Conservation (phyloP, 2,329 filamentous ascomycete species). For the Podosphaera aphanis region DNA sequence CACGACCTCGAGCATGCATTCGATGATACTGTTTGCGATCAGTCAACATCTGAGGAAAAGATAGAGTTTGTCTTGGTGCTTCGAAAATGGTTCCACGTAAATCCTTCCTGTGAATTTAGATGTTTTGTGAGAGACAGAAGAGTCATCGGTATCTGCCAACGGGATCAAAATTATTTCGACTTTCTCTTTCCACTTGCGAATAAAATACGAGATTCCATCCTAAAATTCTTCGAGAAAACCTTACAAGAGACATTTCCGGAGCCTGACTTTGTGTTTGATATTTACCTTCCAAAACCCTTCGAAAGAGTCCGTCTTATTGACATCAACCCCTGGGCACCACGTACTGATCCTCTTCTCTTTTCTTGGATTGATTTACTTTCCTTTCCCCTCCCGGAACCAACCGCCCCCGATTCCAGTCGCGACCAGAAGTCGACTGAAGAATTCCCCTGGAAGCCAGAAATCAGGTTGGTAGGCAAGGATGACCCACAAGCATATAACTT, state of each 20-base stretch:
- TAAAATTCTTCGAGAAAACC: slow-evolving; percentile 52
- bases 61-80: slow-evolving; percentile 41
- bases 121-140: slow-evolving; percentile 74
- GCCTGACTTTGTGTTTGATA: slow-evolving; percentile 66
- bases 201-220: slow-evolving; percentile 43
- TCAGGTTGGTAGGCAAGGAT: slow-evolving; percentile 59
- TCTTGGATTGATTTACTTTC: slow-evolving; percentile 71
- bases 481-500: slow-evolving; percentile 82
- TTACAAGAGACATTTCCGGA: slow-evolving; percentile 64
- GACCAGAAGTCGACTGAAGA: slow-evolving; percentile 22
- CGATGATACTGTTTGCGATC: slow-evolving; percentile 35
- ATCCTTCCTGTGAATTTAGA: slow-evolving; percentile 80
- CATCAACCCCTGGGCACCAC: slow-evolving; percentile 79
- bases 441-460: slow-evolving; percentile 41
- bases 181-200: slow-evolving; percentile 46
- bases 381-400: slow-evolving; percentile 35
- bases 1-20: slow-evolving; percentile 90
- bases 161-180: slow-evolving; percentile 74
- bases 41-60: slow-evolving; percentile 16
- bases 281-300: slow-evolving; percentile 57
- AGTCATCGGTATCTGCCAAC: slow-evolving; percentile 64
- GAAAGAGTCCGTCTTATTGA: slow-evolving; percentile 52
- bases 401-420: slow-evolving; percentile 25
- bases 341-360: slow-evolving; percentile 76
- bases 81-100: slow-evolving; percentile 67